Base-by-base conservation (phyloP, 1,284 basidiomycete genomes). In the Boletus sp. region DNA sequence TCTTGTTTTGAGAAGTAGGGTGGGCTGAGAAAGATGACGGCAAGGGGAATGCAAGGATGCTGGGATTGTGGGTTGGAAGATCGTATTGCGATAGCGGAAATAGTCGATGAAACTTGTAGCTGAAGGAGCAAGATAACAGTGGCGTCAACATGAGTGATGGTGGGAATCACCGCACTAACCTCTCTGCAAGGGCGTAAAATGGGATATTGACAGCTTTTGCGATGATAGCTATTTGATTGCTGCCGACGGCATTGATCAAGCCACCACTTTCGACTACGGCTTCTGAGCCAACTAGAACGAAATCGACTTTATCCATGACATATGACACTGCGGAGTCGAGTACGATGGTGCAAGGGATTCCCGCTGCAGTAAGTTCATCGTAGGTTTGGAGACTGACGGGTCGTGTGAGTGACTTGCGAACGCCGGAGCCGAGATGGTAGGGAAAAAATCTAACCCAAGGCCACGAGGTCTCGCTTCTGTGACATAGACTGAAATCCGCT, bases 41-140 rank as follows among this genome's bases (percentile, higher is more conserved):
- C 3, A 61, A 42, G 13, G 81, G 71, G 68, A 88, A 84, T 34
- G 85, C 81, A 52, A 90, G 77, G 54, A 87, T 81, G 60, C 71
- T 77, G 38, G 82, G 71, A 65, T 81, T 88, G 62, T 88, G 84
- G 49, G 84, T 89, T 37, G 95, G 95, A 20, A 99, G 78, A 74
- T 99, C 95, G 66, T 94, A 94, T 68, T 98, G 94, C 44, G 91
- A 94, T 66, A 99, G 75, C 34, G 95, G 95, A 72, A 98, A 98
- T 60, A 96, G 76, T 53, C 96, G 87, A 62, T 97, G 86, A 69
- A 99, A 98, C 73, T 99, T 99, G 79, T 94, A 99, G 68, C 91
- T 90, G 66, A 52, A 57, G 61, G 58, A 46, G 53, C 22, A 41
- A 42, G 48, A 58, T 48, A 47, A 49, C 43, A 39, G 50, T 56